Conservation (phyloP, 2,329 filamentous ascomycete species). For the Magnaporthiopsis incrustans region DNA sequence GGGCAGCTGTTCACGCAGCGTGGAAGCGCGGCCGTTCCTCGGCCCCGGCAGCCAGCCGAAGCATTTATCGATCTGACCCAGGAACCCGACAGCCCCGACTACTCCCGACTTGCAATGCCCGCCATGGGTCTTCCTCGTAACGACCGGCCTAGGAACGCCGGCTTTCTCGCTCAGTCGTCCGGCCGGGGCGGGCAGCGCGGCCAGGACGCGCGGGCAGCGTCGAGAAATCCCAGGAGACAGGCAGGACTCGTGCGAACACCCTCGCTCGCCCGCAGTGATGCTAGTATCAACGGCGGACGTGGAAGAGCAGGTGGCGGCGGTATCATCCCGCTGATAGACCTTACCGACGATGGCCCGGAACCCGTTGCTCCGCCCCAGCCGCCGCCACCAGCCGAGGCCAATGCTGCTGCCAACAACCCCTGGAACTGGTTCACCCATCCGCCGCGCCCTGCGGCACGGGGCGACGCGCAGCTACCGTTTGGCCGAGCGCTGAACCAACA, state of each 20-base stretch:
- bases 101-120: constrained; percentile 5
- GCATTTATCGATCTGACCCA: constrained; percentile 41
- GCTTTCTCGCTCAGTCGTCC: constrained; percentile 1
- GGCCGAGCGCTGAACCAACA: no score
- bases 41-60: background rate
- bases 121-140: constrained; percentile 8
- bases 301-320: constrained; percentile 18
- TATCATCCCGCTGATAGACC: constrained; percentile 37
- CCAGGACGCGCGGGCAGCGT: constrained; percentile 23
- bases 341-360: constrained; percentile 33
- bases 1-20: no score
- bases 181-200: constrained; percentile 16
- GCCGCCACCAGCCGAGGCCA: constrained; percentile 6
- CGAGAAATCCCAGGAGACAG: constrained; percentile 32
- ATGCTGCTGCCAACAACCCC: constrained; percentile 17
- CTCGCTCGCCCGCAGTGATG: constrained; percentile 35
- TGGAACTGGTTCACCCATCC: background rate
- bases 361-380: background rate
- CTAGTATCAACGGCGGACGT: constrained; percentile 23
- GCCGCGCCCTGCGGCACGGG: background rate
- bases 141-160: background rate
- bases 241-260: constrained; percentile 32
- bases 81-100: constrained; percentile 38
- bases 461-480: background rate
- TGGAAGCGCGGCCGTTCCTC: no score